Percentiles rank a stretch among this genome's conserved stretches.
Evolutionary conservation across 2,329 filamentous ascomycete species (phyloP).

Genomic region (Diaporthe humulicola): DNA sequence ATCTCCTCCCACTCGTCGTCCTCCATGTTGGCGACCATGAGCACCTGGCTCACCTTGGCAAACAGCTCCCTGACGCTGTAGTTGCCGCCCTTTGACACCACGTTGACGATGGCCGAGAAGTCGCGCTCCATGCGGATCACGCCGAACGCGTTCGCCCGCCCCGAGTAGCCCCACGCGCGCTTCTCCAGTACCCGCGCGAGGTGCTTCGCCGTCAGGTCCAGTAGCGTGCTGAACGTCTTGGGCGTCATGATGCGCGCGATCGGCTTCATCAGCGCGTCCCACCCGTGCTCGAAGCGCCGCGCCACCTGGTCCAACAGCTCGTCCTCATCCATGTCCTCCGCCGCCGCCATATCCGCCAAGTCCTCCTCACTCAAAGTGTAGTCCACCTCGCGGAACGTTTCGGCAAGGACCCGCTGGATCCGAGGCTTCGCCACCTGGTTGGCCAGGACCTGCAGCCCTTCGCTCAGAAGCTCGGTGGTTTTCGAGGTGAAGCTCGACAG

Average conservation of each 20-base stretch:
- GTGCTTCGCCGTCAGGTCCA: slow-evolving; percentile 80
- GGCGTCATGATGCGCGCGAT: slow-evolving; percentile 87
- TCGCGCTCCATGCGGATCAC: slow-evolving; percentile 88
- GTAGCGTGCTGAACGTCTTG: slow-evolving; percentile 80
- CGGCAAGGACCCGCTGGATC: slow-evolving; percentile 84
- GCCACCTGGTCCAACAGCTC: slow-evolving; percentile 77
- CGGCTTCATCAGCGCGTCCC: slow-evolving; percentile 88
- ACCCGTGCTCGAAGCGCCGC: slow-evolving; percentile 84
- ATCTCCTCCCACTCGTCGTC: slow-evolving; percentile 95
- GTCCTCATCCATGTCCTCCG: slow-evolving; percentile 66
- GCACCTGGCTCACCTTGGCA: slow-evolving; percentile 81
- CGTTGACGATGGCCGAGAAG: slow-evolving; percentile 79
- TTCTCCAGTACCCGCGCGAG: slow-evolving; percentile 88
- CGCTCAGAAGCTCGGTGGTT: slow-evolving; percentile 83
- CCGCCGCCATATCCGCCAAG: slow-evolving; percentile 66
- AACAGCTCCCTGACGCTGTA: slow-evolving; percentile 86
- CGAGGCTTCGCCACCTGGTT: slow-evolving; percentile 88
- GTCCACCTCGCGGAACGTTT: slow-evolving; percentile 92
- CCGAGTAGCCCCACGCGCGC: slow-evolving; percentile 84
- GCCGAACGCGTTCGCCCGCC: slow-evolving; percentile 84
- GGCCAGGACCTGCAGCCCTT: slow-evolving; percentile 88
- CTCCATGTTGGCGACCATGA: slow-evolving; percentile 93
- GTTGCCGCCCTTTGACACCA: slow-evolving; percentile 77
- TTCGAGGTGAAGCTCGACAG: slow-evolving; percentile 81
- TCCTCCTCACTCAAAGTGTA: slow-evolving; percentile 80